Evolutionary conservation across 305 asterid genomes (phyloP).

Genomic region (Striga hermonthica): DNA sequence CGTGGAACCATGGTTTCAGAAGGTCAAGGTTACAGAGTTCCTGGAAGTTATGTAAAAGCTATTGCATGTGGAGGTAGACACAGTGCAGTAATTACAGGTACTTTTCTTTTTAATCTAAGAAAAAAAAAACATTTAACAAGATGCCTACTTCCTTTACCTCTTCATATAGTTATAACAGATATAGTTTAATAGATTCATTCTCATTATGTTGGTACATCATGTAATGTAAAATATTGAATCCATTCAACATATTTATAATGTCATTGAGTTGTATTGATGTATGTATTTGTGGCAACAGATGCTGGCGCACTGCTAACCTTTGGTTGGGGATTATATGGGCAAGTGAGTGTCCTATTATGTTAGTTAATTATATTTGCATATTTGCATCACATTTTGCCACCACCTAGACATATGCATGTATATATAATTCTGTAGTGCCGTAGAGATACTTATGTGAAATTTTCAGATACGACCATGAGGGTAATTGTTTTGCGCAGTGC

Average conservation of each 20-base stretch:
- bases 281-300: constrained; percentile 49
- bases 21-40: constrained; percentile 62
- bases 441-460: too few relatives aligned
- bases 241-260: constrained; percentile 6
- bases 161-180: constrained; percentile 1
- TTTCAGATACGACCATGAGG: too few relatives aligned
- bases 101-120: not conserved
- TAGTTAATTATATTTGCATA: not conserved
- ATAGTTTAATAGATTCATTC: not conserved
- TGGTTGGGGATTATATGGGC: constrained; percentile 99
- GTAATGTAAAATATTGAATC: not conserved
- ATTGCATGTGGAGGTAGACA: constrained; percentile 99
- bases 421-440: too few relatives aligned
- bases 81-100: constrained; percentile 90
- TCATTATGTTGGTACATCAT: constrained; percentile 2
- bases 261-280: constrained; percentile 26
- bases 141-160: constrained; percentile 1
- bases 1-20: constrained; percentile 58
- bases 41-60: constrained; percentile 72
- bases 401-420: too few relatives aligned
- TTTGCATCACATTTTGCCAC: not conserved
- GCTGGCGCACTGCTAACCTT: constrained; percentile 85
- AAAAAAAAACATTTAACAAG: constrained; percentile 11
- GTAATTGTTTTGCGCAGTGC: too few relatives aligned
- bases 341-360: constrained; percentile 51